Percentiles rank a stretch among this genome's conserved stretches.
These are phyloP conservation scores for Xerocomus minutiporus DNA, from an alignment of 1,284 basidiomycete genomes.

Conservation along the genomic window DNA sequence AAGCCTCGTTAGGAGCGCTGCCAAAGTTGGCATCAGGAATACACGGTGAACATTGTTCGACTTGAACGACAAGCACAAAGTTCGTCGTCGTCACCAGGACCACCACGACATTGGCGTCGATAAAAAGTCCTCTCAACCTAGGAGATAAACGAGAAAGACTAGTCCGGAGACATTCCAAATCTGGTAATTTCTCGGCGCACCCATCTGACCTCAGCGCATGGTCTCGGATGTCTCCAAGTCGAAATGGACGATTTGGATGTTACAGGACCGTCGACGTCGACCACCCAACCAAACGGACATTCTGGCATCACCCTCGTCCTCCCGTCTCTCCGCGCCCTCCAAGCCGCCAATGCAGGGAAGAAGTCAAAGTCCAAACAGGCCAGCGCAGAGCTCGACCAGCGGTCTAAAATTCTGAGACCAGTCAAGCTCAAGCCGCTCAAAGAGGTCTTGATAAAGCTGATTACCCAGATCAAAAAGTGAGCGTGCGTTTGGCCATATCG, in stretches of 20 bases:
- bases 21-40: slow-evolving; percentile 8
- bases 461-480: slow-evolving; percentile 70
- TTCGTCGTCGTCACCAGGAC: no score
- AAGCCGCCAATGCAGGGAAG: slow-evolving; percentile 32
- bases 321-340: slow-evolving; percentile 38
- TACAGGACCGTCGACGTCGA: slow-evolving; percentile 18
- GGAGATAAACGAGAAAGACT: not conserved
- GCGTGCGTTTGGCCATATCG: slow-evolving; percentile 17
- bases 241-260: slow-evolving; percentile 27
- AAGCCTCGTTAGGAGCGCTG: not conserved
- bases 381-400: slow-evolving; percentile 32
- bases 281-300: slow-evolving; percentile 11
- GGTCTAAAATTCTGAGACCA: slow-evolving; percentile 44
- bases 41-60: not conserved
- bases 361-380: slow-evolving; percentile 24
- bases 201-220: slow-evolving; percentile 3
- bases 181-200: slow-evolving; percentile 8
- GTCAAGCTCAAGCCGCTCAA: slow-evolving; percentile 73
- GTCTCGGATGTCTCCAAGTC: slow-evolving; percentile 10
- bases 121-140: not conserved
- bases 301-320: slow-evolving; percentile 45
- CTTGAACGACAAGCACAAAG: no score
- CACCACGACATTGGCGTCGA: no score
- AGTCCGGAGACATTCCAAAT: slow-evolving; percentile 10
- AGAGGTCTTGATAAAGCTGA: slow-evolving; percentile 64